Evolutionary conservation across 108 stramenopile species (phyloP).

Genomic region (Cyclostephanos invisitatus): DNA sequence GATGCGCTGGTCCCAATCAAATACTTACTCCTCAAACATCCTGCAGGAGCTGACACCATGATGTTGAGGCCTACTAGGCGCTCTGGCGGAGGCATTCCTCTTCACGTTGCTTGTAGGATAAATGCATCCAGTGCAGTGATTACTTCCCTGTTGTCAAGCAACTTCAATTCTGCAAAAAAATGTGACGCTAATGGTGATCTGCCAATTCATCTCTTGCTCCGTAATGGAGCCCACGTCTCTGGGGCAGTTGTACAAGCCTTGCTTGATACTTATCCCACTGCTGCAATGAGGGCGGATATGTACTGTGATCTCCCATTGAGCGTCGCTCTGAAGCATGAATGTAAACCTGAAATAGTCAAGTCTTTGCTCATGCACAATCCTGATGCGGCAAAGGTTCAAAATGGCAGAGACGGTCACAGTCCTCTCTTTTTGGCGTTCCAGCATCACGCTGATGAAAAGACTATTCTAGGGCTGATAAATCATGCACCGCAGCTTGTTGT

Average conservation of each 20-base stretch:
- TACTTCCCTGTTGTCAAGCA: constrained; percentile 36
- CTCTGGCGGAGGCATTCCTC: constrained; percentile 46
- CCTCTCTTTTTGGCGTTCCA: constrained; percentile 79
- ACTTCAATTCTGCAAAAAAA: constrained; percentile 47
- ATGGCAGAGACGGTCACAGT: constrained; percentile 74
- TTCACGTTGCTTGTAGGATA: constrained; percentile 43
- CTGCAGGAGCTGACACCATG: constrained; percentile 49
- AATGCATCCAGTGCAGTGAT: constrained; percentile 45
- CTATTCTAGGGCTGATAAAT: constrained; percentile 83
- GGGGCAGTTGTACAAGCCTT: constrained; percentile 45
- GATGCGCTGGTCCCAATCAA: constrained; percentile 54
- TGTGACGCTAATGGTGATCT: constrained; percentile 52
- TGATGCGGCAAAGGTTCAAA: constrained; percentile 48
- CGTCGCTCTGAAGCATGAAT: constrained; percentile 43
- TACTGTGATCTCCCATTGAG: constrained; percentile 50
- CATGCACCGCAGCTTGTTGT: constrained; percentile 81
- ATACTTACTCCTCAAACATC: constrained; percentile 35
- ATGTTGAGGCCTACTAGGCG: constrained; percentile 47
- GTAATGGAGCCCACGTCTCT: constrained; percentile 39
- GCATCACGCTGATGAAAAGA: constrained; percentile 82
- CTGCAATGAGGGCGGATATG: constrained; percentile 48
- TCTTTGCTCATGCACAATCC: constrained; percentile 42
- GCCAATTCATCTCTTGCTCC: constrained; percentile 47
- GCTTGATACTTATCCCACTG: constrained; percentile 46
- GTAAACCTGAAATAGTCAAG: constrained; percentile 49